Base-by-base conservation (phyloP, 1,139 yeast genomes). In the Kodamaea plutei region DNA sequence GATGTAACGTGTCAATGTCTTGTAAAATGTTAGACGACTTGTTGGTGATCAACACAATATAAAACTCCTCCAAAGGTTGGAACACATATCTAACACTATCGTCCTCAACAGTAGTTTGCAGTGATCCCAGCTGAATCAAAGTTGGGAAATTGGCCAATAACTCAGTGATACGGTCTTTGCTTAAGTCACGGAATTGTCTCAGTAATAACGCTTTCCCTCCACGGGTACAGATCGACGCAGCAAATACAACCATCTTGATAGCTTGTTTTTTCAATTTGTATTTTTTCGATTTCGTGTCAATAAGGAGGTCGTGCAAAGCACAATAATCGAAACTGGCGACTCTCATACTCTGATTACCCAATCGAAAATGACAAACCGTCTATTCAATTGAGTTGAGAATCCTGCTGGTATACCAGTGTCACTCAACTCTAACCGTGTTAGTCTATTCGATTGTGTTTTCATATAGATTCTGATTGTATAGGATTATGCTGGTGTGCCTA, bases 81-180 rank as follows among this genome's bases (percentile, higher is more conserved):
- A 87, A 93, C 31, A 93, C 94, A 54, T 85, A 93, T 58, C 99
- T 79, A 29, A 88, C 93, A 45, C 77, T 78, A 35, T 84, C 96
- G 52, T 87, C 95, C 58, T 93, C 98, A 24, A 88, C 94, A 5
- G 95, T 84, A 29, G 98, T 91, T 56, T 89, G 95, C 62, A 88
- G 96, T 29, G 84, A 73, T 36, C 82, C 76, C 8, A 76, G 64
- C 39, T 74, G 79, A 37, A 89, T 76, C 48, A 91, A 70, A 41
- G 81, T 69, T 31, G 96, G 96, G 60, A 91, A 88, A 47, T 80
- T 83, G 23, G 96, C 83, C 52, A 93, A 69, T 44, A 91, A 69
- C 27, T 88, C 84, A 28, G 94, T 82, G 48, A 89, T 89, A 45
- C 95, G 73, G 52, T 89, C 95, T 54, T 81, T 82, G 30, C 85